A percentile compares a stretch with the other conserved stretches of the same genome.
phyloP scores from a whole-genome alignment of 116 monocot genomes.

The Trichopus zeylanicus region DNA sequence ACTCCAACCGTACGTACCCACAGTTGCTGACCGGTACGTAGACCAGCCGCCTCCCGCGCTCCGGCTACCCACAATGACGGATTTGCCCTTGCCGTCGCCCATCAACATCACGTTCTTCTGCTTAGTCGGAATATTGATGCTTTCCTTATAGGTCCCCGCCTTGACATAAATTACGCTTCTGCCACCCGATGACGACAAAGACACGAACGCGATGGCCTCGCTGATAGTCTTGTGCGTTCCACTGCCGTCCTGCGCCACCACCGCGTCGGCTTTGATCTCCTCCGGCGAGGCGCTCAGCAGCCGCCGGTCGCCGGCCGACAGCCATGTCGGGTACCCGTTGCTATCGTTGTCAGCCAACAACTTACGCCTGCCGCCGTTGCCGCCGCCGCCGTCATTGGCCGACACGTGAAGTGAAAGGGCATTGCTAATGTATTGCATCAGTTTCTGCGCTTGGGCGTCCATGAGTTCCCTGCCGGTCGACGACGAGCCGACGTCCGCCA shows the following conservation, averaged over 20 bases:
- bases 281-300: conserved; percentile 40
- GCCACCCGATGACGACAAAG: conserved; percentile 21
- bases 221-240: conserved; percentile 50
- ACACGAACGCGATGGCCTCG: conserved; percentile 50
- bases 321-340: conserved; percentile 34
- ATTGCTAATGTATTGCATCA: conserved; percentile 49
- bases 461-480: conserved; percentile 4
- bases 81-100: conserved; percentile 53
- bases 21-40: conserved; percentile 62
- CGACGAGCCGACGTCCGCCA: conserved; percentile 3
- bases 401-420: conserved; percentile 40
- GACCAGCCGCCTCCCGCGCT: conserved; percentile 25
- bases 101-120: conserved; percentile 64
- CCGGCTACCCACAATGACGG: conserved; percentile 31
- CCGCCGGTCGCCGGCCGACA: conserved; percentile 28
- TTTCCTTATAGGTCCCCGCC: conserved; percentile 42
- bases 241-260: conserved; percentile 56
- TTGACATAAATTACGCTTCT: conserved; percentile 45
- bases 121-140: conserved; percentile 28
- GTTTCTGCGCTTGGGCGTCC: conserved; percentile 4
- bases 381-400: not conserved
- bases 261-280: conserved; percentile 36
- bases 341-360: not conserved
- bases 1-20: conserved; percentile 25
- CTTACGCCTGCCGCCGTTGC: not conserved